These are phyloP conservation scores for Fusarium anguioides DNA, from an alignment of 2,329 filamentous ascomycete genomes.

Conservation along the genomic window DNA sequence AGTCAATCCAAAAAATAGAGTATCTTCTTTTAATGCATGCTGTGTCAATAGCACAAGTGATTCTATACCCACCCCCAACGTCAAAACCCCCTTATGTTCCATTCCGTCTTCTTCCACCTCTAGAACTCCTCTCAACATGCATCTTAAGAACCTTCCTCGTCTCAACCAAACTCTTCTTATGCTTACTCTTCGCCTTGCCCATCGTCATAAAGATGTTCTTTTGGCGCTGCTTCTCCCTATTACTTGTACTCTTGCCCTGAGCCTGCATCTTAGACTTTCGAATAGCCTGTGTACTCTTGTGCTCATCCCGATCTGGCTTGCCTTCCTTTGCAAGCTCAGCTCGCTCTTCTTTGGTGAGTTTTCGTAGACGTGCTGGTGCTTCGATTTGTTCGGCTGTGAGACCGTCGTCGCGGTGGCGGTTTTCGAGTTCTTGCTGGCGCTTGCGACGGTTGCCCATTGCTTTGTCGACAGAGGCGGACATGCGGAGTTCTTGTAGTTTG, in stretches of 20 bases:
- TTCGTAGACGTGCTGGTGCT: conserved; percentile 82
- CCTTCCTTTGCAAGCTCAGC: conserved; percentile 85
- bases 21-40: conserved; percentile 23
- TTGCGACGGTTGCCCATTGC: conserved; percentile 61
- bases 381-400: conserved; percentile 94
- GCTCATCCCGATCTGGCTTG: conserved; percentile 79
- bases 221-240: conserved; percentile 94
- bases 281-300: conserved; percentile 87
- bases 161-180: conserved; percentile 92
- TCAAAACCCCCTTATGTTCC: conserved; percentile 45
- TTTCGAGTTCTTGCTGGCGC: conserved; percentile 58
- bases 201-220: conserved; percentile 99
- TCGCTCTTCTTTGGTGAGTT: conserved; percentile 89
- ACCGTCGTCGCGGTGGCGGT: conserved; percentile 84
- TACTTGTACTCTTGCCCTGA: conserved; percentile 95
- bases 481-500: conserved; percentile 89
- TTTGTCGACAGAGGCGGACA: conserved; percentile 77
- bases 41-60: conserved; percentile 29
- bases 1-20: conserved; percentile 8
- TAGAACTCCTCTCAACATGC: conserved; percentile 85
- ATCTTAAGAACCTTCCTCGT: conserved; percentile 82
- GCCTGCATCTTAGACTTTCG: conserved; percentile 87
- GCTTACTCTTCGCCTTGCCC: conserved; percentile 94
- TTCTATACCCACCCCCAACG: conserved; percentile 6
- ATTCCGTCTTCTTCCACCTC: conserved; percentile 85